Conservation (phyloP, 164 flowering plant genomes). For the Piper betle region DNA sequence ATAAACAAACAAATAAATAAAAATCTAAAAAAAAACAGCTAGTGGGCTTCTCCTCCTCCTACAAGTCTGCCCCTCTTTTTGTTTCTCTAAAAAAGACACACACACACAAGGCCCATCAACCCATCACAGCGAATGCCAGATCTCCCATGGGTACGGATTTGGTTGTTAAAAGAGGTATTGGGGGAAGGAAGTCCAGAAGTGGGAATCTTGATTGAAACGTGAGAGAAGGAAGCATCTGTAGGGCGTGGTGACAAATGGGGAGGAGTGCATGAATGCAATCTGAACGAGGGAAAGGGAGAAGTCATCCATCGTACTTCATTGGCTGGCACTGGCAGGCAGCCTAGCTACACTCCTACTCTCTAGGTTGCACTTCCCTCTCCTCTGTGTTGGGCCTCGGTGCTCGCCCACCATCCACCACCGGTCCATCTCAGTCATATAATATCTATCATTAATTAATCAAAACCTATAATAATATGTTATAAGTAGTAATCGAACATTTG, state of each 20-base stretch:
- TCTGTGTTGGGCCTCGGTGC: neutral
- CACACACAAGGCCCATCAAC: too few relatives aligned
- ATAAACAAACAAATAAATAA: too few relatives aligned
- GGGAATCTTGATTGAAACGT: neutral
- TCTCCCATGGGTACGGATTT: neutral
- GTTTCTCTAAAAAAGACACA: too few relatives aligned
- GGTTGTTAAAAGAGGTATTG: neutral
- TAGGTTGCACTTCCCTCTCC: neutral
- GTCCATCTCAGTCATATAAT: too few relatives aligned
- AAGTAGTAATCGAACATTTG: too few relatives aligned
- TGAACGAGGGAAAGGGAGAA: neutral
- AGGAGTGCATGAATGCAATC: neutral
- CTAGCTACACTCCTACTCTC: neutral
- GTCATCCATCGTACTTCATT: neutral
- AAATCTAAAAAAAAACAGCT: neutral
- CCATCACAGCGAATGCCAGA: neutral
- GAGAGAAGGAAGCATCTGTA: slow-evolving; percentile 2
- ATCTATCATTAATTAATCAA: too few relatives aligned
- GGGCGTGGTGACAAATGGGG: neutral
- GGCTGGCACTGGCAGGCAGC: neutral
- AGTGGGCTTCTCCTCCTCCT: neutral
- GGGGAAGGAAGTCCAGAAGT: neutral
- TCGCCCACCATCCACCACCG: too few relatives aligned
- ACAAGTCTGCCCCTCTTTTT: too few relatives aligned
- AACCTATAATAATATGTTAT: too few relatives aligned